A percentile compares a stretch with the other conserved stretches of the same genome.
Conservation (phyloP, 2,329 filamentous ascomycete species). For the Cladobotryum mycophilum region DNA sequence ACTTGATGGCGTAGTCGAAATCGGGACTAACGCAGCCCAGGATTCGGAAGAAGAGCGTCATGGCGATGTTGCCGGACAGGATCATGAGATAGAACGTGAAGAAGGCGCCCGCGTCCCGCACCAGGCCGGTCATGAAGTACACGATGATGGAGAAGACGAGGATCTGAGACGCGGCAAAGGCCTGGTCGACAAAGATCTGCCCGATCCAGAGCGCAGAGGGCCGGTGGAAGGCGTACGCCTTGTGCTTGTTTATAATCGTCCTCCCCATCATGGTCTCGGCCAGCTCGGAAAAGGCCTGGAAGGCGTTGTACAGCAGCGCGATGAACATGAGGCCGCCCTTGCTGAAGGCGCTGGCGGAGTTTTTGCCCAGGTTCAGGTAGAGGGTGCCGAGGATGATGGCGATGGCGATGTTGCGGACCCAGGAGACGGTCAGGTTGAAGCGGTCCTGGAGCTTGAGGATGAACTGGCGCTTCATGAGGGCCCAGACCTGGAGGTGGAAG, state of each 20-base stretch:
- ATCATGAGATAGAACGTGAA: conserved; percentile 72
- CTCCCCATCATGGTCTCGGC: conserved; percentile 69
- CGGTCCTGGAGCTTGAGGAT: conserved; percentile 81
- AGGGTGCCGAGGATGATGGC: conserved; percentile 75
- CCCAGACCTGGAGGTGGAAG: conserved; percentile 77
- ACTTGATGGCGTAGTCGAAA: conserved; percentile 81
- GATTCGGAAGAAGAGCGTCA: conserved; percentile 73
- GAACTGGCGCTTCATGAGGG: conserved; percentile 77
- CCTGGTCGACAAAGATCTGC: conserved; percentile 72
- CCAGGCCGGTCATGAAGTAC: conserved; percentile 71
- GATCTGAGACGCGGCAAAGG: conserved; percentile 65
- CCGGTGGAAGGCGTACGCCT: conserved; percentile 74
- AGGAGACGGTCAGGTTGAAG: conserved; percentile 67
- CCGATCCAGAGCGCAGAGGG: conserved; percentile 79
- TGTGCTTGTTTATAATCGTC: conserved; percentile 76
- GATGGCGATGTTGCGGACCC: conserved; percentile 61
- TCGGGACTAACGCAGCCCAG: conserved; percentile 70
- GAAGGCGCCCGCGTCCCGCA: conserved; percentile 66
- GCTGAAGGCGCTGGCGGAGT: conserved; percentile 67
- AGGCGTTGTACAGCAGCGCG: conserved; percentile 77
- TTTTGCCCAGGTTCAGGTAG: conserved; percentile 63
- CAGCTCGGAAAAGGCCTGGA: conserved; percentile 76
- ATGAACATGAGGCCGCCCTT: conserved; percentile 79
- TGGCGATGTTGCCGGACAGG: conserved; percentile 60
- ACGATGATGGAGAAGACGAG: conserved; percentile 67